Conservation (phyloP, 2,329 filamentous ascomycete genomes). For the Aspergillus neotritici region DNA sequence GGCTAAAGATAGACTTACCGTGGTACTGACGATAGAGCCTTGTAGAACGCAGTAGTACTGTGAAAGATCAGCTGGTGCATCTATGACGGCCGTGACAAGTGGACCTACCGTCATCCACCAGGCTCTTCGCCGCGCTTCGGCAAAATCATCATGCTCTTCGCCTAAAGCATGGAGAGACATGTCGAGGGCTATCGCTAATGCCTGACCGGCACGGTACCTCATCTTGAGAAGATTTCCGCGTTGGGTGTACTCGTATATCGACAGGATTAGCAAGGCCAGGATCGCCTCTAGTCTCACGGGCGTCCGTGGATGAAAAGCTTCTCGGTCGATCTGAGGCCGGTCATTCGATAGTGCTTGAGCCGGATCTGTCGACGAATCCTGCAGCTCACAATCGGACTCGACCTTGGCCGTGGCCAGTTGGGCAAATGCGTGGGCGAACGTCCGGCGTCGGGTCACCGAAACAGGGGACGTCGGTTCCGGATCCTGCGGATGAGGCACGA, state of each 20-base stretch:
- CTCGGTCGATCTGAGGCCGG: slow-evolving; percentile 27
- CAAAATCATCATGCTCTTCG: slow-evolving; percentile 30
- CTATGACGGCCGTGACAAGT: background rate
- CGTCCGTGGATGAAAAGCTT: slow-evolving; percentile 34
- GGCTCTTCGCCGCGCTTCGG: slow-evolving; percentile 39
- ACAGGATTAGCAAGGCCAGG: slow-evolving; percentile 39
- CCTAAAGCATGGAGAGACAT: slow-evolving; percentile 37
- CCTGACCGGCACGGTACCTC: slow-evolving; percentile 42
- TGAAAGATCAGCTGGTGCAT: background rate
- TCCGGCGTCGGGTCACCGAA: slow-evolving; percentile 34
- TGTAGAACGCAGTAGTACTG: slow-evolving; percentile 44
- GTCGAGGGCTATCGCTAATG: slow-evolving; percentile 40
- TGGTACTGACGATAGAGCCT: slow-evolving; percentile 42
- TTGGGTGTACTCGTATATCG: slow-evolving; percentile 43
- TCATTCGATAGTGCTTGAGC: slow-evolving; percentile 34
- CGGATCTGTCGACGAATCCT: slow-evolving; percentile 36
- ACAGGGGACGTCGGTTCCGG: slow-evolving; percentile 30
- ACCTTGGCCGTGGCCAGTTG: slow-evolving; percentile 35
- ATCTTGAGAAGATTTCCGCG: slow-evolving; percentile 43
- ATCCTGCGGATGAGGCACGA: slow-evolving; percentile 40
- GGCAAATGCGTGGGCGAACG: slow-evolving; percentile 37
- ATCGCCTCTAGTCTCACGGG: slow-evolving; percentile 40
- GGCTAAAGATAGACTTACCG: slow-evolving; percentile 24
- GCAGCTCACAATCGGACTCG: slow-evolving; percentile 40
- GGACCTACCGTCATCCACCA: slow-evolving; percentile 45